Conservation (phyloP, 2,329 filamentous ascomycete genomes). For the Didymella sp. region DNA sequence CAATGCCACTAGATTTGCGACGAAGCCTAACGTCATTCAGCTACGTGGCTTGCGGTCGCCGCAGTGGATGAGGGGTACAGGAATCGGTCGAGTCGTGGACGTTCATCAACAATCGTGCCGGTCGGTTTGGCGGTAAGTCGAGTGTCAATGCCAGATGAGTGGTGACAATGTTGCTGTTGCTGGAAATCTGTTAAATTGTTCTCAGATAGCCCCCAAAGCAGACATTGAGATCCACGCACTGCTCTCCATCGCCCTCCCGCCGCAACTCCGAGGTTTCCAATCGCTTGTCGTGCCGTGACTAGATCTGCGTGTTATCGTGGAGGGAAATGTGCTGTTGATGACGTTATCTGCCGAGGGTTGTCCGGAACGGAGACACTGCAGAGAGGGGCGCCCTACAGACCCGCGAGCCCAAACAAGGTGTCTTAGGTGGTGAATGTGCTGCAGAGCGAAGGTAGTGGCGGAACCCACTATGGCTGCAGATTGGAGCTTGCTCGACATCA, state of each 20-base stretch:
- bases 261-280: background rate
- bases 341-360: background rate
- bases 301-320: background rate
- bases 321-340: background rate
- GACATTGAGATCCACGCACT: background rate
- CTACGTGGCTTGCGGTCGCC: slow-evolving; percentile 45
- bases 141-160: background rate
- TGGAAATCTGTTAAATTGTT: background rate
- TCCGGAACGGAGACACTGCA: background rate
- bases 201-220: slow-evolving; percentile 1
- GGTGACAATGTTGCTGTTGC: background rate
- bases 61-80: slow-evolving; percentile 18
- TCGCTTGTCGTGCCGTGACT: background rate
- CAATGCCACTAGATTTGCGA: background rate
- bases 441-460: background rate
- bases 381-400: background rate
- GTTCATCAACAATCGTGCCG: background rate
- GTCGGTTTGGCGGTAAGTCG: background rate
- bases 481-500: background rate
- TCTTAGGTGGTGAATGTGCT: background rate
- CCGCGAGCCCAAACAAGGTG: background rate
- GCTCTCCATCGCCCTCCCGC: background rate
- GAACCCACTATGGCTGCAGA: background rate
- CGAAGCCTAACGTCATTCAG: slow-evolving; percentile 27
- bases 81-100: background rate